phyloP scores from a whole-genome alignment of 2,329 filamentous ascomycete species.

The Pezicula neosporulosa region DNA sequence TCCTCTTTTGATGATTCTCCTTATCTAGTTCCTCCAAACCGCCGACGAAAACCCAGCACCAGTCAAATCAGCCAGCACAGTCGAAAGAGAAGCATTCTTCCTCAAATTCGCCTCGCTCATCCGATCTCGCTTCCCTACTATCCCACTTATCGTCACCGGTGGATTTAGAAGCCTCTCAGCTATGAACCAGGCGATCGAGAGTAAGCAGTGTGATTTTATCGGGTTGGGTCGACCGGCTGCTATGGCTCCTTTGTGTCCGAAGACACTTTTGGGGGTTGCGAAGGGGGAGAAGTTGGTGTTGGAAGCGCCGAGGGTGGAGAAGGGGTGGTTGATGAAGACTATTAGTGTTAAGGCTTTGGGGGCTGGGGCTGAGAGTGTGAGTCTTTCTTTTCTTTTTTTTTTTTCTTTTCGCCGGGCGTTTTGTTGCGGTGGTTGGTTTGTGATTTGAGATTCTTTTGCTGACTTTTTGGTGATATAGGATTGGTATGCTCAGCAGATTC shows the following conservation, averaged over 20 bases:
- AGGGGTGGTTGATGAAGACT: neutral
- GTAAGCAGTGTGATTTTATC: conserved; percentile 45
- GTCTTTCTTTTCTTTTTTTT: conserved; percentile 6
- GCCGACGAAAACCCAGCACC: conserved; percentile 8
- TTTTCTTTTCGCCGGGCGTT: no score
- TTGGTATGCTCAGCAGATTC: conserved; percentile 22
- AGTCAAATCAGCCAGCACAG: conserved; percentile 24
- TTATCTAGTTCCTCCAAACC: conserved; percentile 16
- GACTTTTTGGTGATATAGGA: no score
- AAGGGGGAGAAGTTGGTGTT: neutral
- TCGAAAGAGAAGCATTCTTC: conserved; percentile 63
- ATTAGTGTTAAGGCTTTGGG: conserved; percentile 10
- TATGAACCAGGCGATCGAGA: conserved; percentile 44
- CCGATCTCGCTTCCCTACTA: conserved; percentile 38
- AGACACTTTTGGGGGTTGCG: neutral
- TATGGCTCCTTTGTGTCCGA: conserved; percentile 15
- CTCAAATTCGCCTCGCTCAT: conserved; percentile 58
- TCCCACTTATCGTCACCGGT: conserved; percentile 56
- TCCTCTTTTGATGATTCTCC: conserved; percentile 9
- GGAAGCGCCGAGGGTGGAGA: neutral
- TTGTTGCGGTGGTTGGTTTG: no score
- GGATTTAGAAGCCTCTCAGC: conserved; percentile 54
- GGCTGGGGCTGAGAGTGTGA: conserved; percentile 12
- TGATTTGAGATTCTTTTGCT: no score
- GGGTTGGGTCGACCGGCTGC: conserved; percentile 44